A percentile compares a stretch with the other conserved stretches of the same genome.
phyloP scores from a whole-genome alignment of 441 rosid genomes.

The Rhodomyrtus psidioides region DNA sequence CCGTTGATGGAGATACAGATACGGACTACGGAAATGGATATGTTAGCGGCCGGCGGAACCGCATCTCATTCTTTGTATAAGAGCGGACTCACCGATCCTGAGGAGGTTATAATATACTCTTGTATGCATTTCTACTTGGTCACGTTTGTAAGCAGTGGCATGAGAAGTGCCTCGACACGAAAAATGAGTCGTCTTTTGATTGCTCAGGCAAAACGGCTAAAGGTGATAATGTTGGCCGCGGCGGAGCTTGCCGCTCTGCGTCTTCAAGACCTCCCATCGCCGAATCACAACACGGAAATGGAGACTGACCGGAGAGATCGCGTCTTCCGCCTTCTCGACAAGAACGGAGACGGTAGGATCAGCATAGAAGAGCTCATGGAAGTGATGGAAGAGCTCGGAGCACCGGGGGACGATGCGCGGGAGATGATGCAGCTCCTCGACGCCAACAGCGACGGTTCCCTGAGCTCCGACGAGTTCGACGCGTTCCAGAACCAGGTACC shows the following conservation, averaged over 20 bases:
- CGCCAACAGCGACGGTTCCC: conserved; percentile 88
- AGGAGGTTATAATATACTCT: conserved; percentile 46
- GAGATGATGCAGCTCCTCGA: conserved; percentile 97
- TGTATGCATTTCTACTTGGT: not conserved
- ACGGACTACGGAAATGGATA: conserved; percentile 79
- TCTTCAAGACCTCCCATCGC: conserved; percentile 68
- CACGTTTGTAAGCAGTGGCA: not conserved
- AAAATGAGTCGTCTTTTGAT: not conserved
- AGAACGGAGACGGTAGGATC: conserved; percentile 93
- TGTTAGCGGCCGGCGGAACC: conserved; percentile 69
- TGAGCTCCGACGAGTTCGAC: conserved; percentile 87
- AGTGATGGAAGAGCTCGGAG: conserved; percentile 98
- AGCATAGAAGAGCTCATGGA: conserved; percentile 92
- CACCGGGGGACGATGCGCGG: conserved; percentile 82
- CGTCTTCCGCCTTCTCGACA: conserved; percentile 74
- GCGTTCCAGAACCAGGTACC: conserved; percentile 77
- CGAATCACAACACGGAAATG: conserved; percentile 26
- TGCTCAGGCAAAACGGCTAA: conserved; percentile 69
- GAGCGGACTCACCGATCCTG: conserved; percentile 80
- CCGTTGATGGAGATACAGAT: conserved; percentile 96
- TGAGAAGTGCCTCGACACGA: not conserved
- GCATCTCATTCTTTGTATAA: conserved; percentile 92
- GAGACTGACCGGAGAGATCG: conserved; percentile 52
- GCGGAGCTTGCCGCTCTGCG: conserved; percentile 92
- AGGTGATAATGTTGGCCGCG: conserved; percentile 95